phyloP scores from a whole-genome alignment of 768 basidiomycete genomes.

The Paxillus involutus region DNA sequence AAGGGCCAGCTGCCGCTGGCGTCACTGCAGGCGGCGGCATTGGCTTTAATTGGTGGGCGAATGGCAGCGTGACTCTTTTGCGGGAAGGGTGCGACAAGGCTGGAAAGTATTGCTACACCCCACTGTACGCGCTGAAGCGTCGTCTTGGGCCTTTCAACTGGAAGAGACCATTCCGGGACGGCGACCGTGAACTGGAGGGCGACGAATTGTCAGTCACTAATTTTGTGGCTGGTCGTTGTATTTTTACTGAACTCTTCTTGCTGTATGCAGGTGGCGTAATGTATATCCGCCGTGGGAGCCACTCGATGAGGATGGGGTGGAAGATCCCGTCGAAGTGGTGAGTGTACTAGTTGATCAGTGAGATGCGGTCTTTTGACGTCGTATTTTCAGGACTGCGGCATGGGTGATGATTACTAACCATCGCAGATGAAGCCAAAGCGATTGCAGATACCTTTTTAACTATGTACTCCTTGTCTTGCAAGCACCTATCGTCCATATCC shows the following conservation, averaged over 20 bases:
- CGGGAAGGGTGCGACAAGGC: conserved; percentile 22
- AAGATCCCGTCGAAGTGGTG: conserved; percentile 18
- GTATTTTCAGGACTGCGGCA: background rate
- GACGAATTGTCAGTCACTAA: conserved; percentile 18
- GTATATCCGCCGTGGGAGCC: conserved; percentile 19
- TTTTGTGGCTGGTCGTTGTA: background rate
- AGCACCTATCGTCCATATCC: too few species aligned
- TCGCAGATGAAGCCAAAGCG: background rate
- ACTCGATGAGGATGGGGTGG: conserved; percentile 24
- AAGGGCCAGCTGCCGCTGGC: conserved; percentile 10
- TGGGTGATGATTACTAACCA: background rate
- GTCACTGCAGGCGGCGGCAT: conserved; percentile 11
- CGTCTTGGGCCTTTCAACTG: background rate
- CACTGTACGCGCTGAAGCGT: conserved; percentile 25
- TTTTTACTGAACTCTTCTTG: background rate
- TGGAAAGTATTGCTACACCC: conserved; percentile 20
- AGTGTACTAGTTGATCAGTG: background rate
- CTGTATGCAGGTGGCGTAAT: conserved; percentile 21
- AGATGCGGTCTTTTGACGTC: background rate
- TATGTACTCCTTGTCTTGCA: too few species aligned
- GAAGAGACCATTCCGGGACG: conserved; percentile 11
- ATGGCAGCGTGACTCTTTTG: conserved; percentile 16
- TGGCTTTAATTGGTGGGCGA: conserved; percentile 21
- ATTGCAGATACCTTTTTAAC: too few species aligned
- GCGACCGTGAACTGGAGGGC: conserved; percentile 2